A percentile compares a stretch with the other conserved stretches of the same genome.
Evolutionary conservation across 192 early-diverging fungal species (phyloP).

Genomic region (Rhizoclosmatium sp.): DNA sequence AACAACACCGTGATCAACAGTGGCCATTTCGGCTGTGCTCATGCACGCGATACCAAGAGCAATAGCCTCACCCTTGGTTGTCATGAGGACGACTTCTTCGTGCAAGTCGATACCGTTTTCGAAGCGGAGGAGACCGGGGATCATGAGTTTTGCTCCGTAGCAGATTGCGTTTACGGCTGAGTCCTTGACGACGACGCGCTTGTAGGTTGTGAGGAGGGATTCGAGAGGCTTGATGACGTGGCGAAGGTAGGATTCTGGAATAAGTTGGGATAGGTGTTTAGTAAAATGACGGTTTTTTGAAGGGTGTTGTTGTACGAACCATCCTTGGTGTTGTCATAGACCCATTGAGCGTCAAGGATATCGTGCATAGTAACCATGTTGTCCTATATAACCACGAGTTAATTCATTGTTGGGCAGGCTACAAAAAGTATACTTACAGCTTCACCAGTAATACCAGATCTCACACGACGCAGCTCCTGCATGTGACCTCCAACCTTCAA

Average conservation of each 20-base stretch:
- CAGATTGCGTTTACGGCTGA: slow-evolving; percentile 98
- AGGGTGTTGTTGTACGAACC: slow-evolving; percentile 31
- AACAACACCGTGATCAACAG: slow-evolving; percentile 95
- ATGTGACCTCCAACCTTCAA: slow-evolving; percentile 97
- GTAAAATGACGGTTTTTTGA: neutral
- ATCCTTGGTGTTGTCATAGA: slow-evolving; percentile 97
- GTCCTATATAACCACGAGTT: slow-evolving; percentile 60
- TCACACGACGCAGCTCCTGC: slow-evolving; percentile 98
- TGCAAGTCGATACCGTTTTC: slow-evolving; percentile 94
- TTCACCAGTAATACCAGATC: slow-evolving; percentile 91
- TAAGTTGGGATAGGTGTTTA: too few relatives aligned
- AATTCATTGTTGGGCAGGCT: neutral
- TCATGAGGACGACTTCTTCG: slow-evolving; percentile 98
- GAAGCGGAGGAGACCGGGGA: slow-evolving; percentile 95
- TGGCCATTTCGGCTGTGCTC: slow-evolving; percentile 97
- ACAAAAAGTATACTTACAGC: slow-evolving; percentile 57
- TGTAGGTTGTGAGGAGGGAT: slow-evolving; percentile 91
- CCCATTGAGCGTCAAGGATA: slow-evolving; percentile 98
- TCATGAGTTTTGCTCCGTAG: slow-evolving; percentile 99
- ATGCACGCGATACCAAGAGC: slow-evolving; percentile 97
- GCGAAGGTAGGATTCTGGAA: slow-evolving; percentile 89
- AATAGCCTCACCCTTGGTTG: slow-evolving; percentile 99
- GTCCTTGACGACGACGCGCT: slow-evolving; percentile 99
- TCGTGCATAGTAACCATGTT: slow-evolving; percentile 99
- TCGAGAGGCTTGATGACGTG: slow-evolving; percentile 93